Evolutionary conservation across 2,329 filamentous ascomycete species (phyloP).

Genomic region (Ophiostoma montium): DNA sequence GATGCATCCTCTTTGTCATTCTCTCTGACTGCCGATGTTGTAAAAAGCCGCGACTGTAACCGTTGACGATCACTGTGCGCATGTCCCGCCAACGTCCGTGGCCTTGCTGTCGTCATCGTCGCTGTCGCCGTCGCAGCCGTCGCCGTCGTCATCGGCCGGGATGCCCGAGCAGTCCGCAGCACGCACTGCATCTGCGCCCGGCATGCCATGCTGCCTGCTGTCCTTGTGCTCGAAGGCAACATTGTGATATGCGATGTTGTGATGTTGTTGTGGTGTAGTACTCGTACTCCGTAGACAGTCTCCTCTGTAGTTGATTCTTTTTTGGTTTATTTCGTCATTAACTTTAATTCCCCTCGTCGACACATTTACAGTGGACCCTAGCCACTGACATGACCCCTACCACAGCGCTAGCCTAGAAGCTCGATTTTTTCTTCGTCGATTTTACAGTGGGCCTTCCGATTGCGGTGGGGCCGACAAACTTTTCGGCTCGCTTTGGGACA

Average conservation of each 20-base stretch:
- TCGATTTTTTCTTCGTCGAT: neutral
- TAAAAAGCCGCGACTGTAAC: neutral
- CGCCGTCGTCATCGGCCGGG: neutral
- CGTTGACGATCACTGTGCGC: neutral
- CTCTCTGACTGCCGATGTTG: neutral
- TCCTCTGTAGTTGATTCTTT: too few species aligned
- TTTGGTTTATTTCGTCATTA: constrained; percentile 3
- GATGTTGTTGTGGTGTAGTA: too few species aligned
- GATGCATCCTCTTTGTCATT: neutral
- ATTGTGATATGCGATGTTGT: neutral
- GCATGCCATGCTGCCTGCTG: constrained; percentile 3
- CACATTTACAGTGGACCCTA: neutral
- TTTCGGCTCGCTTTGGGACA: neutral
- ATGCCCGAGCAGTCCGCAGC: neutral
- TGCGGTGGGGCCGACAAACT: constrained; percentile 1
- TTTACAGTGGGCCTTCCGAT: neutral
- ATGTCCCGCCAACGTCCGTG: neutral
- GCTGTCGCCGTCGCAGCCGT: neutral
- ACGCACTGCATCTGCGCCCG: constrained; percentile 3
- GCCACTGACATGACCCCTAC: too few species aligned
- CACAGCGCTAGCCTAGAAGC: neutral
- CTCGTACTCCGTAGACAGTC: too few species aligned
- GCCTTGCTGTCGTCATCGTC: neutral
- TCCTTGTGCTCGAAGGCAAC: constrained; percentile 8
- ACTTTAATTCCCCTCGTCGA: neutral